Evolutionary conservation across 805 yeast genomes (phyloP).

Genomic region (Zygoascus biomembranicola): DNA sequence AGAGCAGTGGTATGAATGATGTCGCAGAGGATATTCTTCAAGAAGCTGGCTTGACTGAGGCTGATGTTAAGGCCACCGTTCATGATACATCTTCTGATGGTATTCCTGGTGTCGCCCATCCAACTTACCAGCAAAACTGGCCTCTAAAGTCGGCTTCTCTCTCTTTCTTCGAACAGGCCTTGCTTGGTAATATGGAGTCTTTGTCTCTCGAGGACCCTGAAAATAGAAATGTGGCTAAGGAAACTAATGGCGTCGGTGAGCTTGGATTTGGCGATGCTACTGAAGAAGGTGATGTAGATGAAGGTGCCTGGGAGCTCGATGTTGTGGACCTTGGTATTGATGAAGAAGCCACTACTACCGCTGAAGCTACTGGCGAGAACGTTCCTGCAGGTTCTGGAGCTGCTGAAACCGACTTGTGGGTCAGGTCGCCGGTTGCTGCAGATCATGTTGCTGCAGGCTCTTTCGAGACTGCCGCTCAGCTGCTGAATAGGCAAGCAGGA

Average conservation of each 20-base stretch:
- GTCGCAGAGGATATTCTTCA: slow-evolving; percentile 64
- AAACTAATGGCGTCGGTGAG: slow-evolving; percentile 13
- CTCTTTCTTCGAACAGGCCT: slow-evolving; percentile 79
- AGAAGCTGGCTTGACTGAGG: slow-evolving; percentile 57
- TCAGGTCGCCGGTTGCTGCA: slow-evolving; percentile 82
- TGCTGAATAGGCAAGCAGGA: slow-evolving; percentile 84
- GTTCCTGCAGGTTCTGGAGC: slow-evolving; percentile 32
- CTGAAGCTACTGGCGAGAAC: slow-evolving; percentile 18
- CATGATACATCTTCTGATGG: slow-evolving; percentile 22
- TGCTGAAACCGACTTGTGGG: slow-evolving; percentile 71
- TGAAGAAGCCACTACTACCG: slow-evolving; percentile 30
- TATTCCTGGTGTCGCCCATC: slow-evolving; percentile 41
- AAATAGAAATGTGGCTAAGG: slow-evolving; percentile 14
- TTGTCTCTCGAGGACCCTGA: slow-evolving; percentile 38
- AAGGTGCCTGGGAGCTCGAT: slow-evolving; percentile 51
- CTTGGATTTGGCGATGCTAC: background rate
- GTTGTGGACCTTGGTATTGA: slow-evolving; percentile 56
- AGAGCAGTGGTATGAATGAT: slow-evolving; percentile 70
- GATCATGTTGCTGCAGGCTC: slow-evolving; percentile 94
- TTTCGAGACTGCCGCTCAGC: slow-evolving; percentile 90
- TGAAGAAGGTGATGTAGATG: slow-evolving; percentile 60
- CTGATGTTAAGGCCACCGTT: slow-evolving; percentile 55
- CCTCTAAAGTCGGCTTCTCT: slow-evolving; percentile 66
- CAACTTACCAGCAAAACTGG: slow-evolving; percentile 55
- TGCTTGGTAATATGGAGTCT: slow-evolving; percentile 68